Conservation (phyloP, 1,284 basidiomycete genomes). For the Moesziomyces parantarcticus region DNA sequence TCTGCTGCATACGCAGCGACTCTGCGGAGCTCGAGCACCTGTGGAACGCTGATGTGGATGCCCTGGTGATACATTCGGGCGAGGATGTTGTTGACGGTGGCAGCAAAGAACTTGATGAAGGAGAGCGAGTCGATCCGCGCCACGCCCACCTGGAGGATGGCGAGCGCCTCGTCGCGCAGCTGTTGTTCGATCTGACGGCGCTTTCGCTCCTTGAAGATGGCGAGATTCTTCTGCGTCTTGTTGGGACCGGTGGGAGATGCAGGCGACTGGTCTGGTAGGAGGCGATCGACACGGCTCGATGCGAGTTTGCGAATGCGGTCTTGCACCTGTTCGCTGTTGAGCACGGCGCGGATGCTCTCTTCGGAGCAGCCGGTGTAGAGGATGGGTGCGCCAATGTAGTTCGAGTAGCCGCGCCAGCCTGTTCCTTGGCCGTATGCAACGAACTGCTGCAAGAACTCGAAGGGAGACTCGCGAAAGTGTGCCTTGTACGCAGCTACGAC, state of each 20-base stretch:
- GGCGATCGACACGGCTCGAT: slow-evolving; percentile 42
- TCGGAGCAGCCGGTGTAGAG: slow-evolving; percentile 55
- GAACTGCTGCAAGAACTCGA: slow-evolving; percentile 59
- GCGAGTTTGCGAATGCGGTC: slow-evolving; percentile 55
- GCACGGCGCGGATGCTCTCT: slow-evolving; percentile 51
- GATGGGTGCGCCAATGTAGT: slow-evolving; percentile 63
- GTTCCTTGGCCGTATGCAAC: slow-evolving; percentile 60
- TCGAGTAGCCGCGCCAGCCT: slow-evolving; percentile 61
- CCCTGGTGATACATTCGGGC: slow-evolving; percentile 67
- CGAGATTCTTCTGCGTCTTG: slow-evolving; percentile 42
- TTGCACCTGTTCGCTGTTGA: slow-evolving; percentile 57
- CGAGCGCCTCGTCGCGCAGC: slow-evolving; percentile 52
- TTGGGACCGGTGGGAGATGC: slow-evolving; percentile 29
- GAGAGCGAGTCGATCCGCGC: slow-evolving; percentile 57
- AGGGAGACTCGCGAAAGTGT: slow-evolving; percentile 59
- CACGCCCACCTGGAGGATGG: slow-evolving; percentile 50
- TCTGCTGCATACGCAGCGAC: slow-evolving; percentile 64
- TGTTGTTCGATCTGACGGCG: slow-evolving; percentile 58
- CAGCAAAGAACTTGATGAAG: slow-evolving; percentile 55
- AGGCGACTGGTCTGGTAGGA: slow-evolving; percentile 35
- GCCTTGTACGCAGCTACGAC: slow-evolving; percentile 63
- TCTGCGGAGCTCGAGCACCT: slow-evolving; percentile 61
- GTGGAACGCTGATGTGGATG: slow-evolving; percentile 61
- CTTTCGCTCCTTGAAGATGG: slow-evolving; percentile 52
- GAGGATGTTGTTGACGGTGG: slow-evolving; percentile 67